These are phyloP conservation scores for Onygenales sp. DNA, from an alignment of 2,329 filamentous ascomycete genomes.

Conservation along the genomic window DNA sequence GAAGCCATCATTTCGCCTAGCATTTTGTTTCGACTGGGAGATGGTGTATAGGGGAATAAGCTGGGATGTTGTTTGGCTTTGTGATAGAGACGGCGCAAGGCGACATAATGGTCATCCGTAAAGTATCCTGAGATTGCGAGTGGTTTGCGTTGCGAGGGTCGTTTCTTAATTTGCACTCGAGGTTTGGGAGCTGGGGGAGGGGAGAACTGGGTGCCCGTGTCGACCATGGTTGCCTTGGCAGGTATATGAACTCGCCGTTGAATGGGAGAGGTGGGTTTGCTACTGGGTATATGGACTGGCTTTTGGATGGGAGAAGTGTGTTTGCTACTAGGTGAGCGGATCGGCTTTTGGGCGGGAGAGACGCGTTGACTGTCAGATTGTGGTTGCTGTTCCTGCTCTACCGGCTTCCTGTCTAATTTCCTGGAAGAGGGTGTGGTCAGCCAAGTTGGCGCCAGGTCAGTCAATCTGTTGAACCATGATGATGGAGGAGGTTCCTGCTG, in stretches of 20 bases:
- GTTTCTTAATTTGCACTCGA: background rate
- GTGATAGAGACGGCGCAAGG: slow-evolving; percentile 30
- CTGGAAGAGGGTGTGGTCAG: slow-evolving; percentile 4
- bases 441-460: slow-evolving; percentile 12
- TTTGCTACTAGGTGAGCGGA: background rate
- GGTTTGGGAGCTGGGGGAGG: background rate
- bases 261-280: background rate
- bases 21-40: slow-evolving; percentile 26
- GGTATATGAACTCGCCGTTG: background rate
- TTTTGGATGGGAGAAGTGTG: background rate
- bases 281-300: too few species aligned
- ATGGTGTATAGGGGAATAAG: slow-evolving; percentile 27
- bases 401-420: background rate
- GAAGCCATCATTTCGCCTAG: slow-evolving; percentile 35
- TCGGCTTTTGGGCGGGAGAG: background rate
- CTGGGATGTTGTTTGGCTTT: slow-evolving; percentile 29
- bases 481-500: slow-evolving; percentile 10
- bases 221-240: background rate
- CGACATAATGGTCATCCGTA: slow-evolving; percentile 31
- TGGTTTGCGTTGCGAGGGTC: slow-evolving; percentile 9
- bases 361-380: background rate
- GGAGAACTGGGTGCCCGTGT: slow-evolving; percentile 1
- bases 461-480: slow-evolving; percentile 27
- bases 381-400: background rate
- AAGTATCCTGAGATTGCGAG: slow-evolving; percentile 31